A percentile compares a stretch with the other conserved stretches of the same genome.
Conservation (phyloP, 2,329 filamentous ascomycete genomes). For the Chaetoscypha palmicola region DNA sequence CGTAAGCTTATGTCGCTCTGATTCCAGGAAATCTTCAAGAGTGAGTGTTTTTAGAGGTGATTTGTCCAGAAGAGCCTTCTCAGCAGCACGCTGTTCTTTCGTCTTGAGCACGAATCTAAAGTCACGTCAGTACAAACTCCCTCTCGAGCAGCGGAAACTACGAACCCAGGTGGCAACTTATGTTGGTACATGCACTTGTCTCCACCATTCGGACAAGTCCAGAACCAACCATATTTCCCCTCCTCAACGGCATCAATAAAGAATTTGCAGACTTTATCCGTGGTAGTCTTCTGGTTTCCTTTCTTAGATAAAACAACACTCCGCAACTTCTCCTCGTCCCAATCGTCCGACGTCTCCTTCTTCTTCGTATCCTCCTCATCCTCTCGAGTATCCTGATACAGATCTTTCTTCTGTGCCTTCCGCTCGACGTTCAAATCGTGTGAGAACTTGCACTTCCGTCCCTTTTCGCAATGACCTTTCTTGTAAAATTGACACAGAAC, state of each 20-base stretch:
- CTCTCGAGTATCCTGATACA: slow-evolving; percentile 79
- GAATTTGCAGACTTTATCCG: slow-evolving; percentile 98
- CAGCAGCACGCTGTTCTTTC: slow-evolving; percentile 89
- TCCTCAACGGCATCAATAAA: slow-evolving; percentile 98
- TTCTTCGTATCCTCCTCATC: slow-evolving; percentile 73
- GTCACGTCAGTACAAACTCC: slow-evolving; percentile 28
- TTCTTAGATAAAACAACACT: slow-evolving; percentile 93
- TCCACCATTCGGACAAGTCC: slow-evolving; percentile 92
- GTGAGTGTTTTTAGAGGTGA: slow-evolving; percentile 90
- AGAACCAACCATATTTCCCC: slow-evolving; percentile 99
- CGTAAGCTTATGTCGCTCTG: slow-evolving; percentile 89
- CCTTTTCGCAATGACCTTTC: slow-evolving; percentile 96
- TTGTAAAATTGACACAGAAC: slow-evolving; percentile 96
- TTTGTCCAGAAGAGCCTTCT: slow-evolving; percentile 95
- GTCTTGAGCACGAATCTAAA: slow-evolving; percentile 90
- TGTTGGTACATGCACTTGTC: slow-evolving; percentile 99
- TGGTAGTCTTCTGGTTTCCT: slow-evolving; percentile 89
- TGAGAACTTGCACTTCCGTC: slow-evolving; percentile 94
- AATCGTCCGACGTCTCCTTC: slow-evolving; percentile 87
- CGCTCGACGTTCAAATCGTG: slow-evolving; percentile 86
- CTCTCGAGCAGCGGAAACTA: no score
- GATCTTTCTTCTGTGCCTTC: slow-evolving; percentile 83
- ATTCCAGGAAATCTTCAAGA: slow-evolving; percentile 94
- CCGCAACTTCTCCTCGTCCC: slow-evolving; percentile 94
- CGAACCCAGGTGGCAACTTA: slow-evolving; percentile 86